Base-by-base conservation (phyloP, 306 rosid species). In the Erythrophleum fordii region DNA sequence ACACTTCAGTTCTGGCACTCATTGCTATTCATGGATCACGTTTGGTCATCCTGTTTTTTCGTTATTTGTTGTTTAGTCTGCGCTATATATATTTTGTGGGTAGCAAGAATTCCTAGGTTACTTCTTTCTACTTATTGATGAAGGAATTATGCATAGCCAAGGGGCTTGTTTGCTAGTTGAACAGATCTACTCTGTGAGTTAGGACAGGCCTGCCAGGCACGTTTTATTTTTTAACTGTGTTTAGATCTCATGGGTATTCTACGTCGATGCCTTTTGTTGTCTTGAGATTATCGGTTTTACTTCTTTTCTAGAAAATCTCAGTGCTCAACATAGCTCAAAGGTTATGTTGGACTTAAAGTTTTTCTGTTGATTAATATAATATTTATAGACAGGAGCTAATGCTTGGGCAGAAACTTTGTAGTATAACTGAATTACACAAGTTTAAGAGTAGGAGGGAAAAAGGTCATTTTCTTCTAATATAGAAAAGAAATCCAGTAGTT, bases 21-120 rank as follows among this genome's bases (percentile, higher is more conserved):
- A n/a, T 84, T 95, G 83, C 85, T 95, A 67, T 95, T 93, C 85
- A 89, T 93, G 99, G 97, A 95, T 83, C 94, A 95, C 98, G 98
- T 95, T 80, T 83, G 88, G 25, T 64, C 81, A 62, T 65, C 78
- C 58, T 62, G 58, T 78, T 73, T 67, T 51, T 31, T 25, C 70
- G n/a, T n/a, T n/a, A n/a, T 59, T 41, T 35, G 18, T 77, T 80
- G 59, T 53, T 77, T 69, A 55, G 70, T 44, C 66, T 72, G 65
- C 77, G 37, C 61, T 45, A 22, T 72, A 55, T 17, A 26, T 61
- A 58, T 69, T 52, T 72, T 75, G 51, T 62, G 46, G 71, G 80
- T 46, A n/a, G 73, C 70, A 16, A 71, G 77, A 71, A 25, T 68
- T 34, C 31, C 20, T 65, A 35, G 61, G 70, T 45, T 79, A 22